Evolutionary conservation across 2,329 filamentous ascomycete genomes (phyloP), one percentile per base, ranked within the genome.

Genomic region (Fusarium camptoceras): DNA sequence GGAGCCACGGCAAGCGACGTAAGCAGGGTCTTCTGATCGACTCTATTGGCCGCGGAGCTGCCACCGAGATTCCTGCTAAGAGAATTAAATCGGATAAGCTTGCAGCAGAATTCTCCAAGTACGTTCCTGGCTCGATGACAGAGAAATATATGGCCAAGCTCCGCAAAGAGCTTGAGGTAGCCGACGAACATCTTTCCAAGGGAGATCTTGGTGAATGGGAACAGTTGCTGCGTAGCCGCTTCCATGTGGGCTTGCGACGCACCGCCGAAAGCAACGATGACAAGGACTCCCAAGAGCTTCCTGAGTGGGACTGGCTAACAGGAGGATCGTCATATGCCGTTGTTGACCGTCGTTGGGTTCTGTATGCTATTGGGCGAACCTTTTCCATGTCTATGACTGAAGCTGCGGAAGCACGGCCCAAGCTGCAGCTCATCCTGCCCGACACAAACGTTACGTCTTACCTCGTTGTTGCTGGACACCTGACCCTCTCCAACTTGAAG

Each of bases 11-110:
- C 62, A 86, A 83, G 67, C 86, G 87, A 78, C 83, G 86, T 39
- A 86, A 86, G 41, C 85, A 88, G 54, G 90, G 91, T 11, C 82
- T 92, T 10, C 81, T 94, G 27, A 91, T 92, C 34, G 91, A 94
- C 75, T 91, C 92, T 0, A 88, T 94, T 56, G 91, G 91, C 3
- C 90, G 90, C 64, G 91, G 91, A 5, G 81, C 83, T 2, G 78
- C 80, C 14, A 73, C 81, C 6, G 81, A 82, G 68, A 71, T 81
- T 41, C 69, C 77, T 20, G 55, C 75, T 8, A 81, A 82, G 66
- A 79, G 75, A 48, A 63, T 58, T 7, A 78, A 77, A 64, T 73
- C 72, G 31, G 78, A 79, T 7, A 75, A 76, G 9, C 49, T 72
- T 7, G 79, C 76, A 7, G 53, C 64, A 7, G 78, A 78, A 53